phyloP scores from a whole-genome alignment of 2,329 filamentous ascomycete species.

The Epichloe hybrida region DNA sequence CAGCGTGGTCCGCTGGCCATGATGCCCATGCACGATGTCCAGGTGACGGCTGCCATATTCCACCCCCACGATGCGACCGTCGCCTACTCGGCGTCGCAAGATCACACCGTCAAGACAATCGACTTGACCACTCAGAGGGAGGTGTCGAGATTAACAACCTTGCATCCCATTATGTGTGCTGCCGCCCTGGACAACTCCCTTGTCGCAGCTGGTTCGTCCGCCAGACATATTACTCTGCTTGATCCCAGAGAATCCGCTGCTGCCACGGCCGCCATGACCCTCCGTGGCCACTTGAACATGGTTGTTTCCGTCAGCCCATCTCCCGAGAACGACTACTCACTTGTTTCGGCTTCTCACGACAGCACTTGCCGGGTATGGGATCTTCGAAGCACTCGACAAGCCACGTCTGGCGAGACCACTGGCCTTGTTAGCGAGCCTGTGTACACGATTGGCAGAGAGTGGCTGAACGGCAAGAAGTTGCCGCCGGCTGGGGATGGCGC shows the following conservation, averaged over 20 bases:
- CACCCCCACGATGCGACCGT: constrained; percentile 75
- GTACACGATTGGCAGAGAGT: constrained; percentile 64
- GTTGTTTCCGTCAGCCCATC: constrained; percentile 36
- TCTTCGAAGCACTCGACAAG: constrained; percentile 54
- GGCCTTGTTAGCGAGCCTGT: constrained; percentile 58
- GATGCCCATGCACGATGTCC: constrained; percentile 56
- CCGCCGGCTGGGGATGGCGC: constrained; percentile 63
- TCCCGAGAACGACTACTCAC: constrained; percentile 60
- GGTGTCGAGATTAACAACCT: constrained; percentile 72
- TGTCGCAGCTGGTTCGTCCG: constrained; percentile 64
- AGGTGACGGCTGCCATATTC: constrained; percentile 72
- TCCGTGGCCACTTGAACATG: constrained; percentile 76
- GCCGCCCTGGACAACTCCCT: constrained; percentile 54
- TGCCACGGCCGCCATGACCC: constrained; percentile 73
- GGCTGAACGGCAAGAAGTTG: constrained; percentile 49
- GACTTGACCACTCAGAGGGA: constrained; percentile 70
- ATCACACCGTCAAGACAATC: constrained; percentile 82
- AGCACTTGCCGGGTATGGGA: constrained; percentile 93
- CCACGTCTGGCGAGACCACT: constrained; percentile 45
- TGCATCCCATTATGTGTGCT: constrained; percentile 71
- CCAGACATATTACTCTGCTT: constrained; percentile 81
- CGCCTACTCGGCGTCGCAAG: constrained; percentile 81
- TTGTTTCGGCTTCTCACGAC: constrained; percentile 84
- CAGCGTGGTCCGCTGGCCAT: constrained; percentile 70
- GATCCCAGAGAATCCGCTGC: constrained; percentile 72